Evolutionary conservation across 75 land plant genomes (phyloP).

Genomic region (Ceratopteris richardii): DNA sequence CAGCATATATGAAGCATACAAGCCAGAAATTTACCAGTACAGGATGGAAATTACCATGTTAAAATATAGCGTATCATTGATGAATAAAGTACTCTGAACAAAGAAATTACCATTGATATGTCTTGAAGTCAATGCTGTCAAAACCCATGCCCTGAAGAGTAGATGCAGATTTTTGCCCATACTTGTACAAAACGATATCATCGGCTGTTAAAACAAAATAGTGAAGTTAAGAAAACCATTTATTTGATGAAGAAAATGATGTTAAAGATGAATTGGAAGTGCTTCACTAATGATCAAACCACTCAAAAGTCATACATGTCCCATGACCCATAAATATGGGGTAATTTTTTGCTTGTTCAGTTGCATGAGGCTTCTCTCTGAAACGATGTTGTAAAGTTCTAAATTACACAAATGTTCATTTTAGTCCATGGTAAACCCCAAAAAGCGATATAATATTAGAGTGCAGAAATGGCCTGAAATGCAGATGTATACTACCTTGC

Average conservation of each 20-base stretch:
- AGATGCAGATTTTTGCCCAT: constrained; percentile 69
- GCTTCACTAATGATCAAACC: too few species aligned
- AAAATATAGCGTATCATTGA: not conserved
- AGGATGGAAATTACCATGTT: not conserved
- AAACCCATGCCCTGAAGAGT: constrained; percentile 45
- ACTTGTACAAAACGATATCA: constrained; percentile 50
- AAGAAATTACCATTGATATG: constrained; percentile 51
- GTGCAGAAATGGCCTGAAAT: too few species aligned
- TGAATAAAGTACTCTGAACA: not conserved
- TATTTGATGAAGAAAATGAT: too few species aligned
- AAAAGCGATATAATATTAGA: too few species aligned
- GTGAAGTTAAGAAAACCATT: too few species aligned
- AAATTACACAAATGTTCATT: not conserved
- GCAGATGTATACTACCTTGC: constrained; percentile 52
- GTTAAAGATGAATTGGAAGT: too few species aligned
- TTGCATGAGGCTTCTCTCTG: constrained; percentile 46
- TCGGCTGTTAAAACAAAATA: constrained; percentile 41
- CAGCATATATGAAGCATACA: too few species aligned
- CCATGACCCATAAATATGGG: constrained; percentile 79
- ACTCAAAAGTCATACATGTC: constrained; percentile 40
- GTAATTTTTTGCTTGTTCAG: constrained; percentile 44
- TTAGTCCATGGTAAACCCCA: too few species aligned
- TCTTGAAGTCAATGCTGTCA: constrained; percentile 40
- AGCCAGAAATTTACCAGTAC: too few species aligned
- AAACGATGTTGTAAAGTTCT: constrained; percentile 54